A percentile compares a stretch with the other conserved stretches of the same genome.
Conservation (phyloP, 345 rosid genomes). For the Gossypium thurberi region DNA sequence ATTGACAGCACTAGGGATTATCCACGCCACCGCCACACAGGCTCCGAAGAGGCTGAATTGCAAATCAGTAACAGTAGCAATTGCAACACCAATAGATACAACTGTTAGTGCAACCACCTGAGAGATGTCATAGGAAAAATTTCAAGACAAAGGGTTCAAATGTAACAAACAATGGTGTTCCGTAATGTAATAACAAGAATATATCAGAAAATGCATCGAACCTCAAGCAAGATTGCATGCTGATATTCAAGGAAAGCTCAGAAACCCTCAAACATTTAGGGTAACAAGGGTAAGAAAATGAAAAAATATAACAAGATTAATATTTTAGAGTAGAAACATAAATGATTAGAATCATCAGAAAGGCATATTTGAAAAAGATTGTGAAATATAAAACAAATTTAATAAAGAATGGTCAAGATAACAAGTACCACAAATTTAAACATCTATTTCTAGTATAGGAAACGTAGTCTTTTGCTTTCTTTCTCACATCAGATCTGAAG, state of each 20-base stretch:
- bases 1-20: slow-evolving; percentile 85
- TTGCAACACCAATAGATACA: slow-evolving; percentile 84
- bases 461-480: not conserved
- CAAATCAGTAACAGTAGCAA: slow-evolving; percentile 91
- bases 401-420: not conserved
- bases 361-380: not conserved
- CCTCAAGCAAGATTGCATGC: not conserved
- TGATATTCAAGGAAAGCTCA: not conserved
- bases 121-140: slow-evolving; percentile 15
- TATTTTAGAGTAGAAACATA: not conserved
- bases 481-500: not conserved
- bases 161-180: too few relatives aligned
- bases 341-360: not conserved
- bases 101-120: slow-evolving; percentile 75
- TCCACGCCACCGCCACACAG: slow-evolving; percentile 86
- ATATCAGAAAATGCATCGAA: not conserved
- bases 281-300: not conserved
- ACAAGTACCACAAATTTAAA: not conserved
- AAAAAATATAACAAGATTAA: not conserved
- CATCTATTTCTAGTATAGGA: not conserved
- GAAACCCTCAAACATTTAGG: not conserved
- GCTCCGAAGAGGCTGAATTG: slow-evolving; percentile 91
- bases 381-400: not conserved
- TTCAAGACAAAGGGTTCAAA: not conserved
- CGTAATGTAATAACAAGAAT: not conserved